Evolutionary conservation across 2,329 filamentous ascomycete species (phyloP), one percentile per base, ranked within the genome.

Genomic region (Aspergillus thermomutatus): DNA sequence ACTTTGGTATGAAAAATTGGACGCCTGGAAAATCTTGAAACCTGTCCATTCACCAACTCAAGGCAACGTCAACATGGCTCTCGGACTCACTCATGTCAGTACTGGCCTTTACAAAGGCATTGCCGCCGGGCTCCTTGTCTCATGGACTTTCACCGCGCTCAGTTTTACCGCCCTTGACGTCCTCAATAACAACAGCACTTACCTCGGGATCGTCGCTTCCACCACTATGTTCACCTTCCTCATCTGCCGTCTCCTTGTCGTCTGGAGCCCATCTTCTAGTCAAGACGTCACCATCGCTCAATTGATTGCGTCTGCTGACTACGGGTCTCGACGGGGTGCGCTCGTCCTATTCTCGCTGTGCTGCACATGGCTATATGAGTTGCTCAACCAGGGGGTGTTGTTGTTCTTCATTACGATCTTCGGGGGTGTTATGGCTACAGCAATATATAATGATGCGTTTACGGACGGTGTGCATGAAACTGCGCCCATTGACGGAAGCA

Each of bases 141-240:
- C 51, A n/a, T 64, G 62, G 60, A 51, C 50, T 1, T 3, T 51
- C 23, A 61, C 55, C 0, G 51, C 55, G 3, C 45, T 64, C 5
- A 37, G 47, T 14, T 64, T 64, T 27, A 52, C 61, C 21, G 60
- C 60, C 3, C 58, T 66, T 17, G 53, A 57, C 47, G 50, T 54
- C 9, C 49, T 64, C 27, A 63, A 62, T 46, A 26, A 28, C 4
- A 57, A 64, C 53, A n/a, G 46, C 3, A 55, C 27, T 3, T 7
- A 50, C 28, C 34, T 58, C 21, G 53, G 53, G 28, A 49, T 45
- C n/a, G 43, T 56, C 31, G 58, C 56, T 48, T 60, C 57, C 11
- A 55, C 55, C 52, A 64, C 59, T 28, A 56, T 65, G 7, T 49
- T 65, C 43, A 65, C 61, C 4, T 65, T 59, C n/a, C 52, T 64